phyloP scores from a whole-genome alignment of 176 grass and related monocot genomes.

The Poa pratensis region DNA sequence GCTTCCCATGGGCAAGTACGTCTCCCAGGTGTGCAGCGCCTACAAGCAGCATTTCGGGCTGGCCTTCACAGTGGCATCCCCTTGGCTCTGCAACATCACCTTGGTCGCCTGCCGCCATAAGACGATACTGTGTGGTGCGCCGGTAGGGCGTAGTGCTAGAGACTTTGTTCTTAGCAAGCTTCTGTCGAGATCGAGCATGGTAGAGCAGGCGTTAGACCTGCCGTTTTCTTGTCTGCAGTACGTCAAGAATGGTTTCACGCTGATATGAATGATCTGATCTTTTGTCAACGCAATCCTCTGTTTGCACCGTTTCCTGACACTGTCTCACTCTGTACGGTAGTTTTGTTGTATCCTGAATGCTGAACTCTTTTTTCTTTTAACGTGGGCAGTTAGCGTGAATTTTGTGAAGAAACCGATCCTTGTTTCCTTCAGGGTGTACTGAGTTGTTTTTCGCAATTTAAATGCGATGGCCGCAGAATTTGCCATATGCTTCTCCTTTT shows the following conservation, averaged over 20 bases:
- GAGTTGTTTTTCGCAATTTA: too few relatives aligned
- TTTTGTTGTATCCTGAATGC: too few relatives aligned
- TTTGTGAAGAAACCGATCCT: background rate
- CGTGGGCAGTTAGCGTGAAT: too few relatives aligned
- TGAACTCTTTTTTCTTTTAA: too few relatives aligned
- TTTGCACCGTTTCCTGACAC: too few relatives aligned
- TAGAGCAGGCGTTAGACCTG: conserved; percentile 55
- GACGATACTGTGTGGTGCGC: background rate
- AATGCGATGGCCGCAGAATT: too few relatives aligned
- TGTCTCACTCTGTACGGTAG: too few relatives aligned
- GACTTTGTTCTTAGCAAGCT: conserved; percentile 67
- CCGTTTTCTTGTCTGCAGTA: conserved; percentile 77
- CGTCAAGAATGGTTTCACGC: conserved; percentile 64
- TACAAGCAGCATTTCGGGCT: conserved; percentile 83
- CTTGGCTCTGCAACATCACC: conserved; percentile 85
- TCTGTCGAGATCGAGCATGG: conserved; percentile 56
- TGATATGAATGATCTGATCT: conserved; percentile 52
- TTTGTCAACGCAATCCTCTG: background rate
- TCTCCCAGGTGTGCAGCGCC: conserved; percentile 62
- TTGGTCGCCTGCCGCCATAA: conserved; percentile 66
- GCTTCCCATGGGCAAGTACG: conserved; percentile 59
- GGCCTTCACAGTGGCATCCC: conserved; percentile 57
- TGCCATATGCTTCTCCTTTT: too few relatives aligned
- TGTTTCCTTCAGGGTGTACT: background rate
- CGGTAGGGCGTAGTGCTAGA: conserved; percentile 14